Percentiles rank a stretch among this genome's conserved stretches.
Evolutionary conservation across 1,284 basidiomycete genomes (phyloP).

Genomic region (Ceratobasidium sp.): DNA sequence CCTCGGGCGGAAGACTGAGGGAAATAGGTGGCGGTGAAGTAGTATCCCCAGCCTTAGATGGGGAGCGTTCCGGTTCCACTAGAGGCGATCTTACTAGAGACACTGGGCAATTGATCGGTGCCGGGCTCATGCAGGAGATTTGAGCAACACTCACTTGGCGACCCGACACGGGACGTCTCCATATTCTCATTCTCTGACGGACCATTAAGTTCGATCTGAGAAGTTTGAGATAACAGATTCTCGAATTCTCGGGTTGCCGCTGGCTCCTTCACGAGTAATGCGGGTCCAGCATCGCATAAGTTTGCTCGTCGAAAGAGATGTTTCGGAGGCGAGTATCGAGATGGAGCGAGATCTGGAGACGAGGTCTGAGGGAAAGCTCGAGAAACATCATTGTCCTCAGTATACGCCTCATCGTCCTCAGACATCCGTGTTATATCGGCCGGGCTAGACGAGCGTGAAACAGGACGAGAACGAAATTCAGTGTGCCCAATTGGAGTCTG

Average conservation of each 20-base stretch:
- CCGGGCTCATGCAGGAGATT: neutral
- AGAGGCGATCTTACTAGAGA: neutral
- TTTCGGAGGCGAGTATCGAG: slow-evolving; percentile 32
- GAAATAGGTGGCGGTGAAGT: neutral
- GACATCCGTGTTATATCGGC: slow-evolving; percentile 13
- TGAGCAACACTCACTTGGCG: neutral
- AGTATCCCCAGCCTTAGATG: too few relatives aligned
- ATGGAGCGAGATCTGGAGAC: neutral
- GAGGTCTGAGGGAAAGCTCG: neutral
- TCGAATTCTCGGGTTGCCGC: neutral
- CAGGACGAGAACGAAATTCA: neutral
- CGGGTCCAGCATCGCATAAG: neutral
- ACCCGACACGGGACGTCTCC: neutral
- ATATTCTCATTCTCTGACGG: neutral
- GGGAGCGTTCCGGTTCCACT: neutral
- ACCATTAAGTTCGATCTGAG: neutral
- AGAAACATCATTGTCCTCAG: slow-evolving; percentile 8
- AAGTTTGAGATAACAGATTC: neutral
- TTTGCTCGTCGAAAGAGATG: neutral
- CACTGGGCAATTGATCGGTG: neutral
- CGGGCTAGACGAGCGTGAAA: slow-evolving; percentile 25
- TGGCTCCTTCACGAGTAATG: neutral
- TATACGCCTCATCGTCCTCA: neutral
- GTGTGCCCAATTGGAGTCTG: neutral
- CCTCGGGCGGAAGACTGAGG: neutral